phyloP scores from a whole-genome alignment of 192 early-diverging fungal species.

The Kickxella alabastrina region DNA sequence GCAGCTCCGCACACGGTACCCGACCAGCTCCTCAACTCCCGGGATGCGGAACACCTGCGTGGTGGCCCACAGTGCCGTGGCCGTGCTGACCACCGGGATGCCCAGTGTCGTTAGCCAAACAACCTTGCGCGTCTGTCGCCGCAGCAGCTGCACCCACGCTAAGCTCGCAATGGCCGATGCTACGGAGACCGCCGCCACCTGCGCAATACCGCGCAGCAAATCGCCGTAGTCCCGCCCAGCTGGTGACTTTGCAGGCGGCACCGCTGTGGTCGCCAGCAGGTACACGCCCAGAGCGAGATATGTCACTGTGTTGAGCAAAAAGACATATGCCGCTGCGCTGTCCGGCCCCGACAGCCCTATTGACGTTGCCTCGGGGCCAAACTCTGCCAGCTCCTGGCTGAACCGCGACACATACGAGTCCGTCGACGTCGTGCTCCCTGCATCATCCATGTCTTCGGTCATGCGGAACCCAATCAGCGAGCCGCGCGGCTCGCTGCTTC shows the following conservation, averaged over 20 bases:
- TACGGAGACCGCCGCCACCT: conserved; percentile 17
- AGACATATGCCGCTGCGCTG: conserved; percentile 24
- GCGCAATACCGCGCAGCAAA: conserved; percentile 22
- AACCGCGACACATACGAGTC: conserved; percentile 47
- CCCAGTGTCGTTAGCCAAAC: conserved; percentile 47
- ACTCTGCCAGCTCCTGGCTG: conserved; percentile 42
- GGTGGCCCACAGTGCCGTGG: conserved; percentile 41
- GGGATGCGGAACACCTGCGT: conserved; percentile 27
- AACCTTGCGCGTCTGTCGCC: conserved; percentile 35
- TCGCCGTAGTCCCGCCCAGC: conserved; percentile 39
- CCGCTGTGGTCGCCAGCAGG: conserved; percentile 20
- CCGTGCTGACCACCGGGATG: conserved; percentile 30
- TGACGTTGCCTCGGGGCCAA: conserved; percentile 13
- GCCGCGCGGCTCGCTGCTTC: not conserved
- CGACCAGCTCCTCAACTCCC: conserved; percentile 23
- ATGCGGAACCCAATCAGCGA: conserved; percentile 23
- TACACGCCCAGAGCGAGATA: conserved; percentile 18
- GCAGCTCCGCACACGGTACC: conserved; percentile 28
- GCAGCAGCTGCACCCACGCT: conserved; percentile 41
- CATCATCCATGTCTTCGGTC: not conserved
- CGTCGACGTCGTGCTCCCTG: not conserved
- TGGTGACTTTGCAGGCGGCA: conserved; percentile 32
- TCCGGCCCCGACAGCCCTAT: conserved; percentile 30
- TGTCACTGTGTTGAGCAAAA: conserved; percentile 19
- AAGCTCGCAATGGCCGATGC: conserved; percentile 22